Evolutionary conservation across 2,329 filamentous ascomycete genomes (phyloP).

Genomic region (Diaporthe citri): DNA sequence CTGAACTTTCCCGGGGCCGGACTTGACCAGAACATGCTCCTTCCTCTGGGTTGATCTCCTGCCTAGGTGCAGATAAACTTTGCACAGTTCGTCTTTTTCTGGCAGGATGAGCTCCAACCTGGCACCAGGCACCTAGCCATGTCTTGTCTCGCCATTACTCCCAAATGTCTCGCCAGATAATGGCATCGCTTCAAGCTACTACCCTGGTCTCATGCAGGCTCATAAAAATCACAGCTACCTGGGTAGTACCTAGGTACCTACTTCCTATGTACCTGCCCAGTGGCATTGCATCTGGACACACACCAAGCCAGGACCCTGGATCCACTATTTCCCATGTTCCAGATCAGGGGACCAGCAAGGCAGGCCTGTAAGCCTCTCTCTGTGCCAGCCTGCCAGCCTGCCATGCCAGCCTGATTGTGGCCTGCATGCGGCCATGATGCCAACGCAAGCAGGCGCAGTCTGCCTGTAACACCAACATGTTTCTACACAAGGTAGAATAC

Average conservation of each 20-base stretch:
- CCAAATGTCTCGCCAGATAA: not conserved
- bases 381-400: not conserved
- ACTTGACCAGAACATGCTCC: not conserved
- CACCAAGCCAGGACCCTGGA: constrained; percentile 12
- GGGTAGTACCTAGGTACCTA: not conserved
- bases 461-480: not conserved
- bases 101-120: not conserved
- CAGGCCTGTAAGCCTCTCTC: not conserved
- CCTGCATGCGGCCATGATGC: constrained; percentile 13
- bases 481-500: not conserved
- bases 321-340: constrained; percentile 8
- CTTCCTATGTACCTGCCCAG: not conserved
- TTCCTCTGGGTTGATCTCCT: not conserved
- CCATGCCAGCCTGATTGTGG: not conserved
- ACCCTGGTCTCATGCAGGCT: not conserved
- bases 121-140: not conserved
- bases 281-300: constrained; percentile 6
- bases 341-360: constrained; percentile 17
- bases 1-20: not conserved
- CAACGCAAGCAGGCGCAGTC: not conserved
- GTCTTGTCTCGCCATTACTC: not conserved
- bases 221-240: not conserved
- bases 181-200: not conserved
- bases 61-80: not conserved
- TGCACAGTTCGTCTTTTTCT: not conserved